Evolutionary conservation across 2,329 filamentous ascomycete species (phyloP).

Genomic region (Trichoderma harzianum): DNA sequence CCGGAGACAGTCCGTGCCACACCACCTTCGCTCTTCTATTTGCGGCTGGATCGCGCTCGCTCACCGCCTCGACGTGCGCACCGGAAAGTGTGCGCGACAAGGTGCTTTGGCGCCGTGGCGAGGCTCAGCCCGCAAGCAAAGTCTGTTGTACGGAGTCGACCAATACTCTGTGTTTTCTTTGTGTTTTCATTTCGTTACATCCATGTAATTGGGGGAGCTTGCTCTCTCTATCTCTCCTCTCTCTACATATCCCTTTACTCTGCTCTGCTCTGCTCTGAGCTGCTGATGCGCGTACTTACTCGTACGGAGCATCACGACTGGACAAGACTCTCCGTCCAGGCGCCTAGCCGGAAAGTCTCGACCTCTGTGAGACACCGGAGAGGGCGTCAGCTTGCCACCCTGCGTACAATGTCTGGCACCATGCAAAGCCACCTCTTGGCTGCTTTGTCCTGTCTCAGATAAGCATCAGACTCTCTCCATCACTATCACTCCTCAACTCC

Average conservation of each 20-base stretch:
- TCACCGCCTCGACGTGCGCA: constrained; percentile 17
- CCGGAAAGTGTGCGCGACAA: constrained; percentile 15
- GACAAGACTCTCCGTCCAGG: not conserved
- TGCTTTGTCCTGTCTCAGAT: constrained; percentile 17
- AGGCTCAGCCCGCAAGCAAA: constrained; percentile 3
- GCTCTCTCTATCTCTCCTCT: not conserved
- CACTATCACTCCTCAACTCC: not conserved
- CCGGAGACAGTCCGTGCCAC: constrained; percentile 19
- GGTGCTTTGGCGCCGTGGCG: constrained; percentile 16
- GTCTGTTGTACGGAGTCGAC: too few species aligned
- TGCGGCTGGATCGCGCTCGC: constrained; percentile 19
- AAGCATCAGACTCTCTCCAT: not conserved
- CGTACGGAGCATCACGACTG: not conserved
- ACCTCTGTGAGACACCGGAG: constrained; percentile 9
- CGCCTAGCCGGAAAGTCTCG: constrained; percentile 4
- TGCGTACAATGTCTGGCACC: constrained; percentile 11
- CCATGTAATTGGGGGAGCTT: not conserved
- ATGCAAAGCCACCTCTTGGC: constrained; percentile 17
- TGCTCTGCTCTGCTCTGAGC: not conserved
- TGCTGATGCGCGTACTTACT: not conserved
- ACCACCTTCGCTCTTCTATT: constrained; percentile 13
- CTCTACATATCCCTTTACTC: not conserved
- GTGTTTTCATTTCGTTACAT: not conserved
- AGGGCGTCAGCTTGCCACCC: constrained; percentile 16
- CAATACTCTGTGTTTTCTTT: too few species aligned